Evolutionary conservation across 805 yeast species (phyloP).

Genomic region (Candida coleopterorum): DNA sequence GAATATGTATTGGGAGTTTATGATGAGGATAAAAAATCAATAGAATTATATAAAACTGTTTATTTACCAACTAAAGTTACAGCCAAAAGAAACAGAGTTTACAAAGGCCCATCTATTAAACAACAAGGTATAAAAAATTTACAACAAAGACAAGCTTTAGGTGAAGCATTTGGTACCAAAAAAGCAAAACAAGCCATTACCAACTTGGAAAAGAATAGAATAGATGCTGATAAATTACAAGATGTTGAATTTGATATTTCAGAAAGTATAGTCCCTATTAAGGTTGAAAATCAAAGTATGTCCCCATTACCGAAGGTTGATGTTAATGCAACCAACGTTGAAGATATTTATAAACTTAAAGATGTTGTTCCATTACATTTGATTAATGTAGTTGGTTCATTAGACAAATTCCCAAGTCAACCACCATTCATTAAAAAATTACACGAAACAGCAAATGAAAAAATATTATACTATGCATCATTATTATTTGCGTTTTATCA

Average conservation of each 20-base stretch:
- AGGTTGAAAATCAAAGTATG: conserved; percentile 48
- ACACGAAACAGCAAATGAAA: conserved; percentile 18
- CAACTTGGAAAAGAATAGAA: conserved; percentile 74
- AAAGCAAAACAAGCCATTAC: conserved; percentile 88
- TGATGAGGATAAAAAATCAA: conserved; percentile 59
- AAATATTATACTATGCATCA: conserved; percentile 75
- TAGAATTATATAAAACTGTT: conserved; percentile 63
- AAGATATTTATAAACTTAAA: conserved; percentile 73
- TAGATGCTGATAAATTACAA: conserved; percentile 78
- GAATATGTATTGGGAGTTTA: conserved; percentile 73
- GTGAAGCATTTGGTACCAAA: conserved; percentile 96
- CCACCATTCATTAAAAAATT: conserved; percentile 49
- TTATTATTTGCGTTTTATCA: conserved; percentile 75
- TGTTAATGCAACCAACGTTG: conserved; percentile 74
- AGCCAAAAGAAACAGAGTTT: conserved; percentile 53
- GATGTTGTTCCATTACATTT: conserved; percentile 68
- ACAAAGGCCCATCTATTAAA: conserved; percentile 60
- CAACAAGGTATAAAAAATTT: conserved; percentile 47
- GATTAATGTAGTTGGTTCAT: conserved; percentile 52
- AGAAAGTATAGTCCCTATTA: conserved; percentile 51
- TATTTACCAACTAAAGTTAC: conserved; percentile 59
- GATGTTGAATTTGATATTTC: conserved; percentile 75
- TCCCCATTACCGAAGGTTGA: conserved; percentile 67
- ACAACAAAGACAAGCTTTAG: conserved; percentile 75
- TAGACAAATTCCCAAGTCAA: conserved; percentile 55